Conservation (phyloP, 768 basidiomycete species). For the Mycena galericulata region DNA sequence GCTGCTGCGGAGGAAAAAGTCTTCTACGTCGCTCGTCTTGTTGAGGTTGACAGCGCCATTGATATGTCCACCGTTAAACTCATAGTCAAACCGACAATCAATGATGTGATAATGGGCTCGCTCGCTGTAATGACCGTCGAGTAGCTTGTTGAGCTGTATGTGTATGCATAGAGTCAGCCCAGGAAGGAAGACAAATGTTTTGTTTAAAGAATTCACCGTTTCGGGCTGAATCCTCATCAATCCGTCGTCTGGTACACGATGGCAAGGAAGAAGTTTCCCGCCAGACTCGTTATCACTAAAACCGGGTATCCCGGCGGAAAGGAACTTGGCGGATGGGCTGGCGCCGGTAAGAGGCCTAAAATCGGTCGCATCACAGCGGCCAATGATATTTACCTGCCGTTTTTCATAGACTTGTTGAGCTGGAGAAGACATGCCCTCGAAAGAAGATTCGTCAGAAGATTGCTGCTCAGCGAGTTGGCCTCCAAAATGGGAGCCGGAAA, state of each 20-base stretch:
- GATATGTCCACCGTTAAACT: constrained; percentile 94
- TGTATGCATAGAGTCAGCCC: constrained; percentile 32
- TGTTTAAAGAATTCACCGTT: constrained; percentile 70
- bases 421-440: constrained; percentile 81
- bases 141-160: constrained; percentile 76
- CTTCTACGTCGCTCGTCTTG: constrained; percentile 81
- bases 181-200: constrained; percentile 15
- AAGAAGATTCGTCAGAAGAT: constrained; percentile 68
- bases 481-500: constrained; percentile 70
- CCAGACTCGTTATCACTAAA: constrained; percentile 94
- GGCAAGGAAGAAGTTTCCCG: constrained; percentile 95
- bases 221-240: constrained; percentile 87
- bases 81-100: constrained; percentile 98
- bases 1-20: constrained; percentile 74
- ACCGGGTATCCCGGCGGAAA: constrained; percentile 77
- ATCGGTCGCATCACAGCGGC: constrained; percentile 85
- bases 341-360: constrained; percentile 80
- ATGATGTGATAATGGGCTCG: constrained; percentile 80
- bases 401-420: constrained; percentile 85
- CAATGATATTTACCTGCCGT: constrained; percentile 81
- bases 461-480: constrained; percentile 46
- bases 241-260: constrained; percentile 94
- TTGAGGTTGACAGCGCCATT: constrained; percentile 93
- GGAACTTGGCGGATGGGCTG: constrained; percentile 68
- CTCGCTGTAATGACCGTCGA: constrained; percentile 79